Evolutionary conservation across 768 basidiomycete species (phyloP), one percentile per base, ranked within the genome.

Genomic region (Xerocomus potaroensis): DNA sequence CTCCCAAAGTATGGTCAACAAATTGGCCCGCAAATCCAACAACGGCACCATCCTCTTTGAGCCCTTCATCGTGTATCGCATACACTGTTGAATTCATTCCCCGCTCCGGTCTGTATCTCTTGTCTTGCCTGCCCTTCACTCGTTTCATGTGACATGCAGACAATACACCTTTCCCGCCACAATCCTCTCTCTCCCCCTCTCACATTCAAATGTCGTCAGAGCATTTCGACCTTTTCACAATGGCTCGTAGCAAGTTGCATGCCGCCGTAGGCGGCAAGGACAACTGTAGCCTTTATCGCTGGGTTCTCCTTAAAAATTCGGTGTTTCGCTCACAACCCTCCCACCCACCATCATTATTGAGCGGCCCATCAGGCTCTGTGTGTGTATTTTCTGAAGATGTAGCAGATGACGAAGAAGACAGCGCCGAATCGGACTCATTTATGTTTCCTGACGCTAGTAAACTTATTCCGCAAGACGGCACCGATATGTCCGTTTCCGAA

Each of bases 281-380:
- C 71, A 79, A 68, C 54, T 75, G 77, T 73, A 87, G 80, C 69
- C 77, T 91, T 70, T 86, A 87, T 61, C 86, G 87, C 63, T 89
- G 85, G 86, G 88, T 91, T 43, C 75, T 91, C 48, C 76, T 91
- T 62, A 90, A 90, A 83, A 91, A 91, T 65, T 88, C 85, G 24
- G 76, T 89, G 52, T 67, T 79, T 55, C 74, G 73, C 56, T 75
- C 81, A 51, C 73, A 77, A 42, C 69, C 73, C 53, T 51, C 68
- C 58, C 65, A 65, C 55, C 38, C 72, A 44, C 58, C 70, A 45
- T 55, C 64, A 50, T 31, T 45, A 35, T 53, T 50, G 34, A 55
- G 46, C 39, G 41, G 48, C 45, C 53, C 63, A 42, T 39, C 58
- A 48, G 45, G 44, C 40, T 41, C 60, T 32, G 14, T 48, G 49